Percentiles rank a stretch among this genome's conserved stretches.
Evolutionary conservation across 1,139 yeast species (phyloP).

Genomic region (Magnusiomyces fungicola): DNA sequence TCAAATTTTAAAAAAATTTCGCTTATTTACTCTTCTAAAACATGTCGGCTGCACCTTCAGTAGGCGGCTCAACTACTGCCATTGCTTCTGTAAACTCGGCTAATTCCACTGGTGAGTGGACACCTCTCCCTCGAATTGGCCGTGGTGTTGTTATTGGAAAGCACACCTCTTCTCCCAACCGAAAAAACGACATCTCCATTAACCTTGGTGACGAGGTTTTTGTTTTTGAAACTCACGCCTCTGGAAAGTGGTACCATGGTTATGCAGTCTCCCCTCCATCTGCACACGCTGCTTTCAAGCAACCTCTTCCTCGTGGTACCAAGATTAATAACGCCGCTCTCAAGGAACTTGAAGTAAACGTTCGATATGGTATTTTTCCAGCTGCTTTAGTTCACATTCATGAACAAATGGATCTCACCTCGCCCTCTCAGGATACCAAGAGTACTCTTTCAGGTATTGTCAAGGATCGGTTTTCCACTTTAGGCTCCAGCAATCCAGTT

Average conservation of each 20-base stretch:
- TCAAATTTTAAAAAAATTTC: no score
- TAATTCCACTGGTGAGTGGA: constrained; percentile 35
- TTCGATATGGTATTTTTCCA: constrained; percentile 30
- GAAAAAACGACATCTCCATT: constrained; percentile 28
- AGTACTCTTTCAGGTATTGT: constrained; percentile 9
- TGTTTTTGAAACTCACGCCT: constrained; percentile 57
- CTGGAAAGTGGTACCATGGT: constrained; percentile 71
- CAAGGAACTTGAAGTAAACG: constrained; percentile 25
- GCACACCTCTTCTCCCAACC: constrained; percentile 19
- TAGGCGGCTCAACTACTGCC: not conserved
- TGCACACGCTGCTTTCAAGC: constrained; percentile 27
- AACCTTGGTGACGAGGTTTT: constrained; percentile 79
- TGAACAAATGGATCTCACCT: constrained; percentile 24
- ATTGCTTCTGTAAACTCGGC: no score
- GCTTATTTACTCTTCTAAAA: not conserved
- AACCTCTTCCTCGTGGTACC: constrained; percentile 21
- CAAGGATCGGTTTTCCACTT: constrained; percentile 10
- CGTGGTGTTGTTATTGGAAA: constrained; percentile 26
- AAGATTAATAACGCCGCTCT: constrained; percentile 23
- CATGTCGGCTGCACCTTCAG: not conserved
- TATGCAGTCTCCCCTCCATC: constrained; percentile 40
- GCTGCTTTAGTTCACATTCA: constrained; percentile 23
- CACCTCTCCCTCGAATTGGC: constrained; percentile 32
- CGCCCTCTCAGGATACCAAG: constrained; percentile 10
- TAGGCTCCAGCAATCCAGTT: not conserved